Conservation (phyloP, 257 asterid genomes). For the Cinchona pubescens region DNA sequence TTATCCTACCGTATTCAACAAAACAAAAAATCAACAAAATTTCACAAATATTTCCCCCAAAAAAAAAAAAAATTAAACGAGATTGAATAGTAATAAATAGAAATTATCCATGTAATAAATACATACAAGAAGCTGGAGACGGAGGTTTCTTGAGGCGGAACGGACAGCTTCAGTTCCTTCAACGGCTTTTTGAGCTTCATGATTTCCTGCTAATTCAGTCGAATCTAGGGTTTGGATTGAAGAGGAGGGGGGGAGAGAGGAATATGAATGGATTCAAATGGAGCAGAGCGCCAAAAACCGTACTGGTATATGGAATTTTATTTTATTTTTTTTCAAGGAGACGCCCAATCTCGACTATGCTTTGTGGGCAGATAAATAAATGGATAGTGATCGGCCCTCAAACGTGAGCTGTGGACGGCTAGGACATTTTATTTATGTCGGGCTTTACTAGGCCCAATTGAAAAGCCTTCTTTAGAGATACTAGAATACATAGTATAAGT, state of each 20-base stretch:
- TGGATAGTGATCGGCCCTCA: too few relatives aligned
- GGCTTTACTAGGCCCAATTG: too few relatives aligned
- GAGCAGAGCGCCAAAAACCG: constrained; percentile 20
- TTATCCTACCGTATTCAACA: constrained; percentile 56
- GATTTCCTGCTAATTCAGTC: constrained; percentile 5
- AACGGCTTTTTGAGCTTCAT: constrained; percentile 87
- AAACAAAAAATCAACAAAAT: constrained; percentile 1
- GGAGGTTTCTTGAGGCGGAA: constrained; percentile 74
- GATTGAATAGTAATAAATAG: neutral
- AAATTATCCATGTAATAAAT: neutral
- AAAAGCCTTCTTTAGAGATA: too few relatives aligned
- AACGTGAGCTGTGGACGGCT: too few relatives aligned
- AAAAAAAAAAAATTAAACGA: neutral
- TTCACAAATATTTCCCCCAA: neutral
- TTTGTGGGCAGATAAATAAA: too few relatives aligned
- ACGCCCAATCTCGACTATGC: too few relatives aligned
- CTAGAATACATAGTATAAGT: too few relatives aligned
- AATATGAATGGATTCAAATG: constrained; percentile 9
- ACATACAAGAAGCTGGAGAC: constrained; percentile 70
- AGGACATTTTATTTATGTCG: too few relatives aligned
- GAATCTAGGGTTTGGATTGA: constrained; percentile 5
- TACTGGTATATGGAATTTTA: too few relatives aligned
- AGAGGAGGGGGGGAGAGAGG: too few relatives aligned
- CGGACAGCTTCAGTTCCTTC: constrained; percentile 83
- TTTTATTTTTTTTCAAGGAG: too few relatives aligned